Conservation (phyloP, 2,329 filamentous ascomycete species). For the Aspergillus candidus region DNA sequence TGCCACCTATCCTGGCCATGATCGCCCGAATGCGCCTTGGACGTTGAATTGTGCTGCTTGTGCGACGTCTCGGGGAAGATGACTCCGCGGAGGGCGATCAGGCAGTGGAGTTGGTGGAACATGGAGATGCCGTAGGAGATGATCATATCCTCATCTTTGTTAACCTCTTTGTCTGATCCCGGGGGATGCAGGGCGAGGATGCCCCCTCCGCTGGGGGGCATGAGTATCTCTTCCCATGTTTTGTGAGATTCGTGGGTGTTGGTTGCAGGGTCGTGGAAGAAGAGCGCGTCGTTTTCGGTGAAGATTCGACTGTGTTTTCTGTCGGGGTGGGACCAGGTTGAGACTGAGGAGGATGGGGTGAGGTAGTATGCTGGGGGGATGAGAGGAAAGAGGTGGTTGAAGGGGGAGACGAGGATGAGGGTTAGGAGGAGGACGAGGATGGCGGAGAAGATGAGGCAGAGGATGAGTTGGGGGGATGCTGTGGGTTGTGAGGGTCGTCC, state of each 20-base stretch:
- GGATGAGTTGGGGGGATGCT: no score
- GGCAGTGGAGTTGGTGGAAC: constrained; percentile 14
- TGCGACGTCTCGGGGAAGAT: constrained; percentile 8
- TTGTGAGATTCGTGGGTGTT: no score
- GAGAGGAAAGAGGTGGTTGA: background rate
- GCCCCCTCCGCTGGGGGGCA: constrained; percentile 4
- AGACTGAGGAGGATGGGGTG: background rate
- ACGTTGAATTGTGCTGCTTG: constrained; percentile 2
- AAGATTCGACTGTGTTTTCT: background rate
- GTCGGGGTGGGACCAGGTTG: background rate
- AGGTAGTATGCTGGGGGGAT: background rate
- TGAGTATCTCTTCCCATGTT: constrained; percentile 7
- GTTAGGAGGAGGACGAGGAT: background rate
- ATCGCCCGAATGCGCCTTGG: background rate
- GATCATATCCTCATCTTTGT: background rate
- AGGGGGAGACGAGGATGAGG: background rate
- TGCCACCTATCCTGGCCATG: constrained; percentile 3
- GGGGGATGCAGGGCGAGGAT: background rate
- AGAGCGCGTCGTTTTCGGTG: background rate
- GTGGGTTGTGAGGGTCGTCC: background rate
- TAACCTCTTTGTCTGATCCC: background rate
- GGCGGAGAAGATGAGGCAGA: background rate
- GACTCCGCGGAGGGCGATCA: constrained; percentile 7
- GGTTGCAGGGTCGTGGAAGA: no score
- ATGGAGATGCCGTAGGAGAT: constrained; percentile 6